Conservation (phyloP, 1,139 yeast genomes). For the Torulaspora pretoriensis region DNA sequence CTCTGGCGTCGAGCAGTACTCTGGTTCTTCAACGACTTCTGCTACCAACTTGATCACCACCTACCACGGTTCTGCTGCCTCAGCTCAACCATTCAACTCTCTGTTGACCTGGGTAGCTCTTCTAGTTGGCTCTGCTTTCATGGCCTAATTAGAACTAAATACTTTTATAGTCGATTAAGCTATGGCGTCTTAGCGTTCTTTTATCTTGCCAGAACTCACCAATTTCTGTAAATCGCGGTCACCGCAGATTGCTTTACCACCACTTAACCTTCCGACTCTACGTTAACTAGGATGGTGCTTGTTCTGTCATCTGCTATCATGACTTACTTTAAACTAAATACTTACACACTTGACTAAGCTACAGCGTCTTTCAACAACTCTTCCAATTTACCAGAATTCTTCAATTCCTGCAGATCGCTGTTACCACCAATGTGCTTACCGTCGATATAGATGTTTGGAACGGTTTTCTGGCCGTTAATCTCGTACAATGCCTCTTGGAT, state of each 20-base stretch:
- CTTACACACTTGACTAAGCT: slow-evolving; percentile 7
- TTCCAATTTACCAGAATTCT: slow-evolving; percentile 41
- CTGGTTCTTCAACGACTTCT: neutral
- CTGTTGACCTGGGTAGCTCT: slow-evolving; percentile 5
- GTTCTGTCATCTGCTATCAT: neutral
- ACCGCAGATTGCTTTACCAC: no score
- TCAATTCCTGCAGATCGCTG: slow-evolving; percentile 71
- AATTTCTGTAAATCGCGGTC: no score
- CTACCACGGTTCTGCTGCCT: slow-evolving; percentile 8
- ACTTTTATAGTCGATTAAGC: neutral
- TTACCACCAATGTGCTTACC: slow-evolving; percentile 95
- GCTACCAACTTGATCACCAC: slow-evolving; percentile 2
- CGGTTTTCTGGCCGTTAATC: slow-evolving; percentile 86
- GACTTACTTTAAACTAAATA: neutral
- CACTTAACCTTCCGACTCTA: no score
- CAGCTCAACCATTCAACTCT: slow-evolving; percentile 1
- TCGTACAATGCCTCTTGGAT: slow-evolving; percentile 75
- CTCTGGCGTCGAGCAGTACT: slow-evolving; percentile 2
- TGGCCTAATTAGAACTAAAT: slow-evolving; percentile 4
- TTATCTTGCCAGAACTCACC: neutral
- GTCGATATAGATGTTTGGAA: slow-evolving; percentile 84
- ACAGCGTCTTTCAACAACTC: slow-evolving; percentile 31
- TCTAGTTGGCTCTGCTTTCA: slow-evolving; percentile 7
- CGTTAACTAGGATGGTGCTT: no score
- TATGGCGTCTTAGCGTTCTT: neutral